Evolutionary conservation across 164 flowering plant genomes (phyloP).

Genomic region (Kingdonia uniflora): DNA sequence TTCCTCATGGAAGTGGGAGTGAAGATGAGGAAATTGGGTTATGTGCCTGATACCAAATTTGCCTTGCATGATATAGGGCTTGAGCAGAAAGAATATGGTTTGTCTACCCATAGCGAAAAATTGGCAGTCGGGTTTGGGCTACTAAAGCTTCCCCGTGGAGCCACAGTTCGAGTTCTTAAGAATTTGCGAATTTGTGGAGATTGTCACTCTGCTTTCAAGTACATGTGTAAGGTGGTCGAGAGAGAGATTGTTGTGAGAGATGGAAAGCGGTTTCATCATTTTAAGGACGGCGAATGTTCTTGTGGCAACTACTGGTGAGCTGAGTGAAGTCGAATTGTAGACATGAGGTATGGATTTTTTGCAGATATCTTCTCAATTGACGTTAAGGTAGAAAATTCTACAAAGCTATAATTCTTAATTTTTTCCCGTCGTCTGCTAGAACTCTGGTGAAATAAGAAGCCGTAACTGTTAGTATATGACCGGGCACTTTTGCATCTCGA

Average conservation of each 20-base stretch:
- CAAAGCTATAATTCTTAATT: no score
- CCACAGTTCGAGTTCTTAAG: constrained; percentile 62
- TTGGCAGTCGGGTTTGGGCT: constrained; percentile 78
- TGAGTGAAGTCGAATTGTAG: no score
- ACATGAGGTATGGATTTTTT: no score
- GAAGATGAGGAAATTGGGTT: constrained; percentile 62
- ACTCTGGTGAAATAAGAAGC: no score
- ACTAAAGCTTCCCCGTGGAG: constrained; percentile 56
- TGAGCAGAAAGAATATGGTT: constrained; percentile 46
- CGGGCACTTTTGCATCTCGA: no score
- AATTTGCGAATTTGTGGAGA: constrained; percentile 81
- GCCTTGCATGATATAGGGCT: constrained; percentile 56
- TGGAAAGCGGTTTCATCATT: constrained; percentile 76
- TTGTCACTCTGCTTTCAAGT: constrained; percentile 74
- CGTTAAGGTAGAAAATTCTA: no score
- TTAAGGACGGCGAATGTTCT: constrained; percentile 61
- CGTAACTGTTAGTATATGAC: no score
- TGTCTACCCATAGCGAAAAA: constrained; percentile 82
- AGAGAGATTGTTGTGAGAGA: constrained; percentile 78
- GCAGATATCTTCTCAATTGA: no score
- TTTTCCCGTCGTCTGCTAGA: no score
- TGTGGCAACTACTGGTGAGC: constrained; percentile 72
- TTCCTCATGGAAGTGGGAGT: constrained; percentile 39
- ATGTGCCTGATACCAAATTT: constrained; percentile 52
- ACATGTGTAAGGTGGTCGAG: constrained; percentile 45